These are phyloP conservation scores for Berberis vulgaris DNA, from an alignment of 164 flowering plant species.

Conservation along the genomic window DNA sequence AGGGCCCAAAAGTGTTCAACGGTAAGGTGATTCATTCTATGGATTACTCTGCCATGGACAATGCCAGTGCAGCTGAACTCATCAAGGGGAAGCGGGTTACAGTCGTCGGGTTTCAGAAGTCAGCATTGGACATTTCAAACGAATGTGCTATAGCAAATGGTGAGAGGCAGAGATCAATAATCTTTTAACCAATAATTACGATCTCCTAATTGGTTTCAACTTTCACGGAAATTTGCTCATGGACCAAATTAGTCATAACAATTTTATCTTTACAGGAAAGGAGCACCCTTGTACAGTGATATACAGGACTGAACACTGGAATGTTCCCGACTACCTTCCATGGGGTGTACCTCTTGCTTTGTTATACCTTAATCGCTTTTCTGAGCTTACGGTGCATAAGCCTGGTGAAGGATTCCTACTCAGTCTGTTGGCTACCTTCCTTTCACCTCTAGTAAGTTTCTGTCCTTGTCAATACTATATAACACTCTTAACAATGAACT, in stretches of 20 bases:
- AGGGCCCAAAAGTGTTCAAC: slow-evolving; percentile 39
- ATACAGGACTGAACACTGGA: background rate
- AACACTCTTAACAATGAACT: too few species aligned
- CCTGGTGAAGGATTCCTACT: slow-evolving; percentile 3
- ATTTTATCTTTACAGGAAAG: background rate
- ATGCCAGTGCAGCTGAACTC: background rate
- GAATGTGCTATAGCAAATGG: background rate
- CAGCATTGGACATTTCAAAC: background rate
- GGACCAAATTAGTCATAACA: too few species aligned
- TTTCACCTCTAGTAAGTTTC: slow-evolving; percentile 2
- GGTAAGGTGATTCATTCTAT: slow-evolving; percentile 16
- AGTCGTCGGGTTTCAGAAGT: background rate
- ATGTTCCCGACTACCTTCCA: background rate
- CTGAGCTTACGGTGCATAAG: background rate
- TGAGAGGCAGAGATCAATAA: background rate
- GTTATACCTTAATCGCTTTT: background rate
- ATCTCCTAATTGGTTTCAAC: too few species aligned
- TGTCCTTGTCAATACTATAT: too few species aligned
- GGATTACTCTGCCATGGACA: slow-evolving; percentile 1
- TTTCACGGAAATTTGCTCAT: too few species aligned
- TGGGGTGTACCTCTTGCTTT: background rate
- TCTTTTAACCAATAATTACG: too few species aligned
- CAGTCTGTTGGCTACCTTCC: background rate
- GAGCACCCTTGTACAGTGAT: background rate
- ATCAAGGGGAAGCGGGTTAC: background rate